A percentile compares a stretch with the other conserved stretches of the same genome.
Evolutionary conservation across 106 monocot genomes (phyloP).

Genomic region (Dioscorea dumetorum): DNA sequence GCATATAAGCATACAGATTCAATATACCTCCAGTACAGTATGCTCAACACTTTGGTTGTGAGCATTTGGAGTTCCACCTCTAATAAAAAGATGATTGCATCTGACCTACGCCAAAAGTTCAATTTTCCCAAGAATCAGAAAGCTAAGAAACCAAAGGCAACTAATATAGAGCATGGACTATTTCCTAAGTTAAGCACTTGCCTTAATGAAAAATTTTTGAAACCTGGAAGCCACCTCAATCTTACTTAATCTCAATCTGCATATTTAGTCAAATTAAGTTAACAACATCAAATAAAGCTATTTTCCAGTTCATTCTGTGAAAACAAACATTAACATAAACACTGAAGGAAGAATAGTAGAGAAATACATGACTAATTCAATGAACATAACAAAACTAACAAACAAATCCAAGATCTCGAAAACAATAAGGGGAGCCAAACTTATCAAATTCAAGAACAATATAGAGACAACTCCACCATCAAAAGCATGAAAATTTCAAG

Average conservation of each 20-base stretch:
- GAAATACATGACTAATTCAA: too few relatives aligned
- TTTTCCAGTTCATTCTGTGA: too few relatives aligned
- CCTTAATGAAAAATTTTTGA: not conserved
- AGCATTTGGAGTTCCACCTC: not conserved
- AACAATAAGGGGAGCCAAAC: too few relatives aligned
- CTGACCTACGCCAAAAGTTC: constrained; percentile 5
- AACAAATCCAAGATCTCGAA: too few relatives aligned
- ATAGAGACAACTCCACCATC: too few relatives aligned
- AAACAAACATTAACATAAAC: too few relatives aligned
- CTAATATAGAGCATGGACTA: not conserved
- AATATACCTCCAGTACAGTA: not conserved
- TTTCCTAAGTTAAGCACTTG: not conserved
- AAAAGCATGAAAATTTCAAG: too few relatives aligned
- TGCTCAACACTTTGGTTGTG: not conserved
- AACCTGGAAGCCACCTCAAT: not conserved
- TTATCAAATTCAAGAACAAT: too few relatives aligned
- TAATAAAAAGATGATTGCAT: not conserved
- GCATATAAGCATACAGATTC: not conserved
- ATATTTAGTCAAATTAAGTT: too few relatives aligned
- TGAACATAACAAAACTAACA: too few relatives aligned
- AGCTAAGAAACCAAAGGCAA: not conserved
- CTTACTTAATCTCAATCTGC: constrained; percentile 2
- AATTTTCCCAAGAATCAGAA: not conserved
- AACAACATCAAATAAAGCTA: too few relatives aligned
- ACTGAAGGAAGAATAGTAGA: too few relatives aligned